Evolutionary conservation across 2,329 filamentous ascomycete genomes (phyloP), one percentile per base, ranked within the genome.

Genomic region (Orbilia javanica): DNA sequence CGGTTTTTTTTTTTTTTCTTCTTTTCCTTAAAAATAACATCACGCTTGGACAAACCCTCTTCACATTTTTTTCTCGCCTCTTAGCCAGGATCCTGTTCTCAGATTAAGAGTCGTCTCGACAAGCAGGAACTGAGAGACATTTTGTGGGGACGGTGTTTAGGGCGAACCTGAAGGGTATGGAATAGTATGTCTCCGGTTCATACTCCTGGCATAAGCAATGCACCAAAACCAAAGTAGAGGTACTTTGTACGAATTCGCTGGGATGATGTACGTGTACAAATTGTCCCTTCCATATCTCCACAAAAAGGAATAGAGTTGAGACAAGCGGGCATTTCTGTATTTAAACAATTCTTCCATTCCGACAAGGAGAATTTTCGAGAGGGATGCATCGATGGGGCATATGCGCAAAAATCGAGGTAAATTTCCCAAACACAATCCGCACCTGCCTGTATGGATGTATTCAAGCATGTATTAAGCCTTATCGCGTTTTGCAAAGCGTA

Each of bases 281-380:
- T 36, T 13, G 55, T 64, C 31, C 60, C 57, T 64, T 46, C 42
- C 48, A 60, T 48, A 72, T 65, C 57, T 65, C 69, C 69, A 65
- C 69, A 27, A 42, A 62, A 25, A 63, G 53, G 48, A 46, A 64
- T 46, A 60, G 34, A 65, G 57, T 53, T 71, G 67, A 71, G 67
- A 71, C 67, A 71, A 66, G 55, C 71, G 71, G 63, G 63, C 22
- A 63, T 75, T 75, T 68, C 63, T 68, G 52, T 53, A 68, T 69
- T 64, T 50, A 48, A 67, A 55, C 46, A 68, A 52, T 70, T 65
- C 46, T 57, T 71, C 73, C 73, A 77, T 71, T 36, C 39, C 36
- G 20, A 53, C 50, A 65, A 77, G 73, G 73, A 68, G 60, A 48
- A 50, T 62, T 77, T 42, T 50, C n/a, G 31, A 62, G 52, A 46